Base-by-base conservation (phyloP, 2,329 filamentous ascomycete genomes). In the Aspergillus caelatus region DNA sequence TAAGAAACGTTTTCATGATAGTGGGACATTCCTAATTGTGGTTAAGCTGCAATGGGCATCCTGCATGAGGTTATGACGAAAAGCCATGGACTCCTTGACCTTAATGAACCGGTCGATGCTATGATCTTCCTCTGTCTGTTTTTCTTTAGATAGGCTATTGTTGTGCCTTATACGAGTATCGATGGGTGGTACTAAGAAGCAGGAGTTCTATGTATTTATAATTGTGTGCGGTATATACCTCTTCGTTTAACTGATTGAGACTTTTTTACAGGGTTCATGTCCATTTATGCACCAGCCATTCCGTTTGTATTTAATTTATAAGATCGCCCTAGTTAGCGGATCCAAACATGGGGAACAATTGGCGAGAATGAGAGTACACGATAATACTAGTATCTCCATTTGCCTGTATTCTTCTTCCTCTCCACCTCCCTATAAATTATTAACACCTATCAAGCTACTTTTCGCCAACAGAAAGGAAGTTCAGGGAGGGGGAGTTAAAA, bases 51-150 rank as follows among this genome's bases (percentile, higher is more conserved):
- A 16, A 58, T 58, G 45, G 23, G 39, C 32, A 58, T 48, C 28
- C 32, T 21, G 43, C 34, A 64, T 52, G 61, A 65, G 58, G n/a
- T 58, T 65, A 63, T 52, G 63, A 65, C 56, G 34, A 46, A 65
- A 53, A 46, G 50, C 23, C 46, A 58, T 48, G 45, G 28, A 50
- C 53, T 55, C 14, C 46, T 36, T 61, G 58, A 28, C 55, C 54
- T 53, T 65, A 32, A 62, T 59, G 61, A 60, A 43, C 60, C 57
- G 55, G 58, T 62, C 54, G 52, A 52, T 60, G 54, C 57, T 34
- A 59, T 23, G 46, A 61, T 57, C 48, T 53, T 41, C 19, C 26
- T n/a, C 30, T 53, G 9, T 19, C 28, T 36, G 21, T 28, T 28
- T 48, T n/a, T 30, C 28, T 52, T 34, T n/a, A 32, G 32, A 9